phyloP scores from a whole-genome alignment of 176 grass and related monocot genomes.

The Zea luxurians region DNA sequence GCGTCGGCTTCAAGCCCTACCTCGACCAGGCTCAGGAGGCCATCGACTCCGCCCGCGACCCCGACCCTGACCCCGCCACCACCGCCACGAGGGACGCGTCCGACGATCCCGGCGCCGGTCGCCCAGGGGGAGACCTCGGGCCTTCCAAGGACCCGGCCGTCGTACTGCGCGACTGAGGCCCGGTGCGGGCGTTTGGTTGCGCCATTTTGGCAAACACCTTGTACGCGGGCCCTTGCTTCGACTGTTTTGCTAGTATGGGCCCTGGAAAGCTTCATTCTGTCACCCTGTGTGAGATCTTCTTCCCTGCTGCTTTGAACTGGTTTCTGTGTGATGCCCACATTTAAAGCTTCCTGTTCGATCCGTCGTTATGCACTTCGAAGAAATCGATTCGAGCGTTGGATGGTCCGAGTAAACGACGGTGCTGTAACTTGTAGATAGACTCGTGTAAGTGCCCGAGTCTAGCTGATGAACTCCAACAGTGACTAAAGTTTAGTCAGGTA shows the following conservation, averaged over 20 bases:
- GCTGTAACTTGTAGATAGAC: background rate
- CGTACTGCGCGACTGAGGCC: slow-evolving; percentile 47
- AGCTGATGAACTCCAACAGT: background rate
- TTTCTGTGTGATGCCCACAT: background rate
- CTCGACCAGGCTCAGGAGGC: slow-evolving; percentile 69
- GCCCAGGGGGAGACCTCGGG: background rate
- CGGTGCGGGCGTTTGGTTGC: background rate
- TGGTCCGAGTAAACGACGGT: background rate
- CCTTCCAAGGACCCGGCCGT: slow-evolving; percentile 42
- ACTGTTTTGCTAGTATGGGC: background rate
- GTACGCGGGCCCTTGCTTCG: background rate
- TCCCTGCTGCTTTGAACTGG: background rate
- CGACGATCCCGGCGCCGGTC: background rate
- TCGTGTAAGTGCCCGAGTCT: background rate
- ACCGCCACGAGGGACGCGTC: background rate
- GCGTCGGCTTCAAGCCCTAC: slow-evolving; percentile 84
- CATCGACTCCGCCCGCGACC: slow-evolving; percentile 35
- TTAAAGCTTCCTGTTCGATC: background rate
- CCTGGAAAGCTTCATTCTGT: background rate
- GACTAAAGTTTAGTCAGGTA: no score
- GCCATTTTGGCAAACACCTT: slow-evolving; percentile 44
- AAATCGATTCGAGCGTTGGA: background rate
- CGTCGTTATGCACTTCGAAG: background rate
- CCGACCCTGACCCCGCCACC: background rate
- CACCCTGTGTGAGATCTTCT: background rate